phyloP scores from a whole-genome alignment of 345 rosid genomes.

The Corchorus olitorius region DNA sequence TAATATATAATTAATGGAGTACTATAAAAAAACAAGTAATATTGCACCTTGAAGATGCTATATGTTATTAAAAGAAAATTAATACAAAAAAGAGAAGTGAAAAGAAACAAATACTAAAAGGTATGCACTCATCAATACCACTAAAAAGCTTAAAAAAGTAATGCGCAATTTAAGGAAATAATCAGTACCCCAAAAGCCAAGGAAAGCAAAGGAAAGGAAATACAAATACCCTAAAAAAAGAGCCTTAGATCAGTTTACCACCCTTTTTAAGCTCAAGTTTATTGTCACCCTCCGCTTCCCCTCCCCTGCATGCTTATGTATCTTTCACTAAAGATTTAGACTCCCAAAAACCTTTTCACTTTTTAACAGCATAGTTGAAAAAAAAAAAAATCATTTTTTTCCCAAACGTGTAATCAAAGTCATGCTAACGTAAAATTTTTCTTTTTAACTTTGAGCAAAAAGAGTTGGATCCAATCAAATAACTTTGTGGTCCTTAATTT shows the following conservation, averaged over 20 bases:
- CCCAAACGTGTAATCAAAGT: conserved; percentile 22
- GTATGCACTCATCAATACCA: conserved; percentile 24
- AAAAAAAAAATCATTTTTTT: too few species aligned
- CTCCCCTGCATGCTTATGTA: neutral
- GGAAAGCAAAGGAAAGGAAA: neutral
- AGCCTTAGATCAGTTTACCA: neutral
- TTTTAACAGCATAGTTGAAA: neutral
- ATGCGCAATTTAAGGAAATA: conserved; percentile 40
- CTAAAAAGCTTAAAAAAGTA: conserved; percentile 25
- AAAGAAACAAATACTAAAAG: neutral
- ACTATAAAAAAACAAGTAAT: neutral
- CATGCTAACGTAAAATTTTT: neutral
- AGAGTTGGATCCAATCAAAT: neutral
- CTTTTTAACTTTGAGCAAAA: neutral
- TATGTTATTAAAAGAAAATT: neutral
- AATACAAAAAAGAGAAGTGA: too few species aligned
- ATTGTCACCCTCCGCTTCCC: conserved; percentile 7
- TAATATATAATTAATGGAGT: too few species aligned
- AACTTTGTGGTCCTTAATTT: conserved; percentile 21
- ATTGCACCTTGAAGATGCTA: neutral
- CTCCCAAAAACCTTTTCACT: conserved; percentile 5
- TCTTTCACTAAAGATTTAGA: conserved; percentile 19
- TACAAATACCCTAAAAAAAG: too few species aligned
- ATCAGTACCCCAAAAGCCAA: conserved; percentile 29
- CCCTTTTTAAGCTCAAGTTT: conserved; percentile 24